A percentile compares a stretch with the other conserved stretches of the same genome.
Conservation (phyloP, 1,139 yeast genomes). For the Scheffersomyces parashehatae region DNA sequence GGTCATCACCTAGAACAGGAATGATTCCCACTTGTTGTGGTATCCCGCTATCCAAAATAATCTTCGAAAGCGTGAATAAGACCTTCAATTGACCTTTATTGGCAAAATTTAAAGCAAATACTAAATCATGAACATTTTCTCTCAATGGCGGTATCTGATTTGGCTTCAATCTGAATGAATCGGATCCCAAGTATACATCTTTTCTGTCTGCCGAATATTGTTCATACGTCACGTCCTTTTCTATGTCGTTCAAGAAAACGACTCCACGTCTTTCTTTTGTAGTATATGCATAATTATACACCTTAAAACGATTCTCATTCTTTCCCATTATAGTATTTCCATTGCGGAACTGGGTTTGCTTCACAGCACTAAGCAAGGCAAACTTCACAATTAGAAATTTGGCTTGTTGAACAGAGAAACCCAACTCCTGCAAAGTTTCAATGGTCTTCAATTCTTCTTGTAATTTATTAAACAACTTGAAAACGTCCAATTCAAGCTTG, state of each 20-base stretch:
- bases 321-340: slow-evolving; percentile 38
- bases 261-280: slow-evolving; percentile 45
- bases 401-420: slow-evolving; percentile 36
- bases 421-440: slow-evolving; percentile 30
- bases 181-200: slow-evolving; percentile 36
- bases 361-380: slow-evolving; percentile 41
- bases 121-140: slow-evolving; percentile 75
- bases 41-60: slow-evolving; percentile 56
- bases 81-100: slow-evolving; percentile 48
- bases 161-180: slow-evolving; percentile 22
- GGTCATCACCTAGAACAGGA: slow-evolving; percentile 49
- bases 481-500: slow-evolving; percentile 43
- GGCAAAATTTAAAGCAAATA: slow-evolving; percentile 69
- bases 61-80: slow-evolving; percentile 49
- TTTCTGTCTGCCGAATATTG: slow-evolving; percentile 45
- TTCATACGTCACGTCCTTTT: slow-evolving; percentile 56
- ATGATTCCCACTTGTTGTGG: slow-evolving; percentile 83
- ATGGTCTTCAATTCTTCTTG: slow-evolving; percentile 38
- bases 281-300: slow-evolving; percentile 34
- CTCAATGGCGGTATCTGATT: slow-evolving; percentile 70
- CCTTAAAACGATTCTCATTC: slow-evolving; percentile 39
- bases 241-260: slow-evolving; percentile 77
- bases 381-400: slow-evolving; percentile 44
- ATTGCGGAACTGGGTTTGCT: slow-evolving; percentile 33
- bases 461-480: slow-evolving; percentile 34